Evolutionary conservation across 2,329 filamentous ascomycete genomes (phyloP).

Genomic region (Penicillium sp.): DNA sequence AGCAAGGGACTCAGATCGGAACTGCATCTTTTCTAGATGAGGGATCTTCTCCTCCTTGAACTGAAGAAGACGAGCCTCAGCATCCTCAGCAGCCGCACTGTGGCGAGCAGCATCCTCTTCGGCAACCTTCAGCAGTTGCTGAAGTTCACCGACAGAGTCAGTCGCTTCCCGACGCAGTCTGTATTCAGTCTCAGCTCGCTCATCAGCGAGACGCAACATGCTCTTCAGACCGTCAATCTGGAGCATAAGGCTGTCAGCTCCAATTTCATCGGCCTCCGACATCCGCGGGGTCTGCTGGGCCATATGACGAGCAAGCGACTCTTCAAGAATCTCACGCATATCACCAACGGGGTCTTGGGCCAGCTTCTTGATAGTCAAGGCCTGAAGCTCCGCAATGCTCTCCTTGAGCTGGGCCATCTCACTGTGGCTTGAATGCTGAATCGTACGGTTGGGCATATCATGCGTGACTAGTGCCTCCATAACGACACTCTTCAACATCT

Average conservation of each 20-base stretch:
- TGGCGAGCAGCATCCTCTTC: slow-evolving; percentile 58
- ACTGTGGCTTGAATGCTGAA: slow-evolving; percentile 34
- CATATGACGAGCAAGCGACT: slow-evolving; percentile 63
- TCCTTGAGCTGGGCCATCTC: slow-evolving; percentile 46
- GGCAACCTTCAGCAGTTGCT: slow-evolving; percentile 68
- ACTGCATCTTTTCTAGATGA: slow-evolving; percentile 65
- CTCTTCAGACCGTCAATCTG: slow-evolving; percentile 72
- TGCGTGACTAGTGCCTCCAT: slow-evolving; percentile 66
- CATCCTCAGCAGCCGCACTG: slow-evolving; percentile 62
- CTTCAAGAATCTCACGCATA: slow-evolving; percentile 65
- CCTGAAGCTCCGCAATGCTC: slow-evolving; percentile 44
- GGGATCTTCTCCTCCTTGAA: slow-evolving; percentile 71
- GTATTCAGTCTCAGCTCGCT: slow-evolving; percentile 66
- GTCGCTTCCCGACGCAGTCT: slow-evolving; percentile 67
- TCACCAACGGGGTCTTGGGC: slow-evolving; percentile 52
- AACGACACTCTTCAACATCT: slow-evolving; percentile 73
- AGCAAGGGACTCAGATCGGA: slow-evolving; percentile 69
- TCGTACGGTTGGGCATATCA: slow-evolving; percentile 34
- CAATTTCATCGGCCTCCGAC: slow-evolving; percentile 57
- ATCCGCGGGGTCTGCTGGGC: slow-evolving; percentile 54
- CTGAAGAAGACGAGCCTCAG: slow-evolving; percentile 65
- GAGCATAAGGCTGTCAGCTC: slow-evolving; percentile 54
- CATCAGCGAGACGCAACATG: slow-evolving; percentile 66
- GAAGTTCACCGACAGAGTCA: slow-evolving; percentile 72
- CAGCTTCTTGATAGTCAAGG: slow-evolving; percentile 45